Evolutionary conservation across 805 yeast genomes (phyloP).

Genomic region (Suhomyces kilbournensis): DNA sequence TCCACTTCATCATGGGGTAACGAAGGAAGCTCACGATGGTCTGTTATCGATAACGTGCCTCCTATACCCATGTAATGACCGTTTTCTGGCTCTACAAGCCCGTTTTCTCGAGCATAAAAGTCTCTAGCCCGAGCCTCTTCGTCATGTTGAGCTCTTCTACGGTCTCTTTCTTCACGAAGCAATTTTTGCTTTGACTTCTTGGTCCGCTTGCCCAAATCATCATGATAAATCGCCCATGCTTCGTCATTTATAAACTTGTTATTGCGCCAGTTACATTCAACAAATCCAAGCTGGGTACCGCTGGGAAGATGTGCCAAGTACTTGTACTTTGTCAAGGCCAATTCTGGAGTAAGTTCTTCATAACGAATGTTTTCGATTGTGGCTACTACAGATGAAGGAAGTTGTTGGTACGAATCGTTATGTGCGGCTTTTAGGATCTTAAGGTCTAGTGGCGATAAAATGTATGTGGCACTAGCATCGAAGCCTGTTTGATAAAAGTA

Average conservation of each 20-base stretch:
- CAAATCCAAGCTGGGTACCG: constrained; percentile 78
- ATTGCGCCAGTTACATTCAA: constrained; percentile 79
- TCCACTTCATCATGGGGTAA: constrained; percentile 2
- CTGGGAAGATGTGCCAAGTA: constrained; percentile 78
- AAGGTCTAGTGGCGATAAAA: constrained; percentile 76
- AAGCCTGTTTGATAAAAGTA: constrained; percentile 80
- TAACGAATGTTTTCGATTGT: constrained; percentile 67
- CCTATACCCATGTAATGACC: constrained; percentile 14
- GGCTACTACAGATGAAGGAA: constrained; percentile 65
- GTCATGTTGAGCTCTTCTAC: constrained; percentile 51
- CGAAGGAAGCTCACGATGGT: constrained; percentile 35
- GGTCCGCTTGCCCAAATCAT: constrained; percentile 57
- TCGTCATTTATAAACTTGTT: constrained; percentile 31
- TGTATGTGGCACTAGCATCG: constrained; percentile 57
- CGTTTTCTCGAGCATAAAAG: constrained; percentile 60
- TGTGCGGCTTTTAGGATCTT: constrained; percentile 65
- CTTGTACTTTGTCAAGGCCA: constrained; percentile 58
- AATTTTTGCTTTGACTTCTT: constrained; percentile 47
- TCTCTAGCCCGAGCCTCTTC: constrained; percentile 57
- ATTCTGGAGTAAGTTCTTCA: constrained; percentile 62
- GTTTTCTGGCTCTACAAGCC: constrained; percentile 21
- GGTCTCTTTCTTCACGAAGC: constrained; percentile 59
- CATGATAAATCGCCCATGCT: constrained; percentile 45
- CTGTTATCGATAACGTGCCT: constrained; percentile 38
- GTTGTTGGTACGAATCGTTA: constrained; percentile 51